These are phyloP conservation scores for Cercospora zeae-maydis DNA, from an alignment of 2,329 filamentous ascomycete genomes.

Conservation along the genomic window DNA sequence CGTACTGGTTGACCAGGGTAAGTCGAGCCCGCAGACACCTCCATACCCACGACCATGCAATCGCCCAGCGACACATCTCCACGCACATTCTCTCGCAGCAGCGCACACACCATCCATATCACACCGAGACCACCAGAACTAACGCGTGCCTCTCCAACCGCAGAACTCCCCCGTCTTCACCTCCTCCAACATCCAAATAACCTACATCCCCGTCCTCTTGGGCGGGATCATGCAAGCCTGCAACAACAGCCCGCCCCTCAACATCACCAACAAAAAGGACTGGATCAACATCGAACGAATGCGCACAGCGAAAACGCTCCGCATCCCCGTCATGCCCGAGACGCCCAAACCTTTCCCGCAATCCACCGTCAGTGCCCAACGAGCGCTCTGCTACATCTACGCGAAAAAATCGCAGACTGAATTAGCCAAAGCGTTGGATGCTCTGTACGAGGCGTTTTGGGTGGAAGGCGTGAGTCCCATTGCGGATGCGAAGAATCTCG, in stretches of 20 bases:
- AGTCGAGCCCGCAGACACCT: slow-evolving; percentile 25
- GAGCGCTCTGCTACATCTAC: slow-evolving; percentile 51
- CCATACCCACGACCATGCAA: background rate
- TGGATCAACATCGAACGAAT: slow-evolving; percentile 54
- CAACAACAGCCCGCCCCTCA: slow-evolving; percentile 53
- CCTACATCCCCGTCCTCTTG: slow-evolving; percentile 58
- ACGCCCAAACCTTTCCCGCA: slow-evolving; percentile 53
- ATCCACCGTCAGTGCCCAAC: slow-evolving; percentile 51
- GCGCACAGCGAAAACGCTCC: slow-evolving; percentile 53
- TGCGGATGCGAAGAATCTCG: slow-evolving; percentile 45
- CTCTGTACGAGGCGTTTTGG: slow-evolving; percentile 53
- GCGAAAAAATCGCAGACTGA: slow-evolving; percentile 40
- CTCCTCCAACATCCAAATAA: slow-evolving; percentile 47
- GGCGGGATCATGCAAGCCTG: slow-evolving; percentile 58
- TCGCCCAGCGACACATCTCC: background rate
- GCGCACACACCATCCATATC: background rate
- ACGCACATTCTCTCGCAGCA: no score
- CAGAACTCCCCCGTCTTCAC: slow-evolving; percentile 57
- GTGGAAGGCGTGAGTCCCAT: slow-evolving; percentile 46
- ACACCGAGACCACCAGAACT: background rate
- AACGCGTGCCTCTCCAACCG: background rate
- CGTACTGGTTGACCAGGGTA: slow-evolving; percentile 55
- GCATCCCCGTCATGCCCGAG: slow-evolving; percentile 49
- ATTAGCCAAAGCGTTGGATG: slow-evolving; percentile 43
- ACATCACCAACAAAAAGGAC: slow-evolving; percentile 59